Percentiles rank a stretch among this genome's conserved stretches.
These are phyloP conservation scores for Xanthoconium stramineum DNA, from an alignment of 768 basidiomycete genomes.

Conservation along the genomic window DNA sequence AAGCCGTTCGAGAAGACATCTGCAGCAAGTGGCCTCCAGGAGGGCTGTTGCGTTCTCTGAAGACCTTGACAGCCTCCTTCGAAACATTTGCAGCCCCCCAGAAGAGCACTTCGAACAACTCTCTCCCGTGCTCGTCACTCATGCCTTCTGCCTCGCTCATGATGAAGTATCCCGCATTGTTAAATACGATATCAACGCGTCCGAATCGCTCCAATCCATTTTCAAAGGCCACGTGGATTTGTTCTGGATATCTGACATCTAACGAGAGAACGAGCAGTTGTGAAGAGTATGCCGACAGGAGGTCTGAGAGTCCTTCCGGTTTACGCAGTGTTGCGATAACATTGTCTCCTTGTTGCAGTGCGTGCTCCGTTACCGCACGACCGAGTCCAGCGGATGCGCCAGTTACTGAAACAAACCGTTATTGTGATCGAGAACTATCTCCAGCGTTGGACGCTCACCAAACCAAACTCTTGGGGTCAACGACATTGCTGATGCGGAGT, in stretches of 20 bases:
- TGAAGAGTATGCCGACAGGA: conserved; percentile 25
- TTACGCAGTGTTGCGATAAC: conserved; percentile 42
- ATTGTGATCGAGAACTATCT: neutral
- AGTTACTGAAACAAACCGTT: conserved; percentile 30
- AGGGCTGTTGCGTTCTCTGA: conserved; percentile 40
- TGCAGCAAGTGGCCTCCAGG: conserved; percentile 39
- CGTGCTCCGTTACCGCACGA: conserved; percentile 31
- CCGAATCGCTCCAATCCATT: conserved; percentile 36
- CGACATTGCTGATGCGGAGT: neutral
- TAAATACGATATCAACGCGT: conserved; percentile 43
- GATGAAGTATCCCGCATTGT: conserved; percentile 37
- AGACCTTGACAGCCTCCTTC: conserved; percentile 31
- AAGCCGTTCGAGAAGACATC: conserved; percentile 28
- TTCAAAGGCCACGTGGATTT: conserved; percentile 36
- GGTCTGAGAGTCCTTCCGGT: conserved; percentile 27
- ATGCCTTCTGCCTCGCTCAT: conserved; percentile 38
- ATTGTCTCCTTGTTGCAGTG: conserved; percentile 36
- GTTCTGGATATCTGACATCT: conserved; percentile 35
- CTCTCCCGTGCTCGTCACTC: conserved; percentile 31
- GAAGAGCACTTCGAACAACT: conserved; percentile 38
- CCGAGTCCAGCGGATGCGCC: conserved; percentile 42
- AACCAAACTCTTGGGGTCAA: conserved; percentile 21
- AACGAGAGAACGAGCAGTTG: conserved; percentile 37
- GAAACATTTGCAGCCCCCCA: conserved; percentile 36
- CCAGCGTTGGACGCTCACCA: conserved; percentile 9